Evolutionary conservation across 139 green algal genomes (phyloP).

Genomic region (Chlorokybus atmophyticus): DNA sequence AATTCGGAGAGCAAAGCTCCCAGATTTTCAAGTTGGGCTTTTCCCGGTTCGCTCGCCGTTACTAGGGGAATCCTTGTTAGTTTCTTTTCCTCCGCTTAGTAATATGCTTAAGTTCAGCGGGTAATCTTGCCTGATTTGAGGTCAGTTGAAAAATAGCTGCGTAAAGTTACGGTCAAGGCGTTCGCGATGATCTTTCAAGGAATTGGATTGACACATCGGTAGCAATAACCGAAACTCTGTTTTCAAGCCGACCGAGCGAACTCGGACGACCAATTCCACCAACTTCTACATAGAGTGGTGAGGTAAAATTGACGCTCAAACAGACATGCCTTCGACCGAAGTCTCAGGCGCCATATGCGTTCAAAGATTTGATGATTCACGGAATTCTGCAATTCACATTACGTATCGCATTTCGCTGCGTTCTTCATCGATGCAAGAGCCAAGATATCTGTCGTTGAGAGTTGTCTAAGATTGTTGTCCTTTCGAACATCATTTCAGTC

Average conservation of each 20-base stretch:
- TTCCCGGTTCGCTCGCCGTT: no score
- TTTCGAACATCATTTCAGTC: no score
- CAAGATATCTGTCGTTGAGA: conserved; percentile 80
- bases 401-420: conserved; percentile 87
- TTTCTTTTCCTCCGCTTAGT: no score
- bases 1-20: conserved; percentile 52
- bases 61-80: no score
- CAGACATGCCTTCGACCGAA: conserved; percentile 65
- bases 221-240: no score
- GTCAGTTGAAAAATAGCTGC: conserved; percentile 47
- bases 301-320: conserved; percentile 62
- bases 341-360: conserved; percentile 72
- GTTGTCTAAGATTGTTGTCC: conserved; percentile 44
- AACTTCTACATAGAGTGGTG: conserved; percentile 30
- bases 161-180: no score
- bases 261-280: conserved; percentile 5
- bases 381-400: conserved; percentile 86
- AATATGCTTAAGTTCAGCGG: conserved; percentile 90
- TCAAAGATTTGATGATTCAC: conserved; percentile 87
- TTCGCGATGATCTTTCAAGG: no score
- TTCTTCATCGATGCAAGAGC: conserved; percentile 82
- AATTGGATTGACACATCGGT: no score
- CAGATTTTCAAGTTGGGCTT: conserved; percentile 78
- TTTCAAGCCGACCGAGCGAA: no score
- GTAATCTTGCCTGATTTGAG: conserved; percentile 79